Percentiles rank a stretch among this genome's conserved stretches.
These are phyloP conservation scores for Aspergillus panamensis DNA, from an alignment of 495 filamentous ascomycete genomes.

Conservation along the genomic window DNA sequence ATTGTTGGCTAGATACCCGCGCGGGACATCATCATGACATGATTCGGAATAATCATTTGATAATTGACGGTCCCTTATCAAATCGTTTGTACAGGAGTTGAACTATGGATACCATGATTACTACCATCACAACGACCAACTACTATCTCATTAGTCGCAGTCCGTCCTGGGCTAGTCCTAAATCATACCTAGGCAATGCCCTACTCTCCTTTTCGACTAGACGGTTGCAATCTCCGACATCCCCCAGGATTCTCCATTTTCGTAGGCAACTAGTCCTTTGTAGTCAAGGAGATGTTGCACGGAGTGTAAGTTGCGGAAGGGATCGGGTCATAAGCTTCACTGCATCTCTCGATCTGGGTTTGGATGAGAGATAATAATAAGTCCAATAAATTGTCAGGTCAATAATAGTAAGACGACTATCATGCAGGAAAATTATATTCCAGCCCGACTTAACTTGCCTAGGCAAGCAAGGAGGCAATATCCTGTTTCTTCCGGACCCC, in stretches of 20 bases:
- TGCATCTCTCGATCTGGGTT: not conserved
- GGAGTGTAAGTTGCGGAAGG: not conserved
- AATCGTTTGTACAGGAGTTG: not conserved
- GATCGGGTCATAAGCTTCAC: not conserved
- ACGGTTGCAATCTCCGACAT: slow-evolving; percentile 15
- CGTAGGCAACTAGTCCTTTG: not conserved
- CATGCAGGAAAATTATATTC: not conserved
- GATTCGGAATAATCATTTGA: not conserved
- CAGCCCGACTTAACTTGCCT: not conserved
- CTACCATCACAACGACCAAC: too few relatives aligned
- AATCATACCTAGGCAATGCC: not conserved
- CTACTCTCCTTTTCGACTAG: slow-evolving; percentile 6
- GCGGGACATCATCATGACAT: slow-evolving; percentile 2
- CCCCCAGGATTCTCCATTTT: not conserved
- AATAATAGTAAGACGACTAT: too few relatives aligned
- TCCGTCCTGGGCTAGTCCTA: slow-evolving; percentile 4
- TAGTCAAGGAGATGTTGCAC: not conserved
- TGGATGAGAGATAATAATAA: not conserved
- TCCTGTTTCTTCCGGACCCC: slow-evolving; percentile 15
- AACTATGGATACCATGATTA: not conserved
- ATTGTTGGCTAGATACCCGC: not conserved
- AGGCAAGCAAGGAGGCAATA: slow-evolving; percentile 10
- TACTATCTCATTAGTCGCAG: not conserved
- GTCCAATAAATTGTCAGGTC: not conserved
- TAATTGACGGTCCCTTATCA: not conserved